Evolutionary conservation across 371 early-diverging fungal genomes (phyloP), one percentile per base, ranked within the genome.

Genomic region (Lichtheimia ramosa): DNA sequence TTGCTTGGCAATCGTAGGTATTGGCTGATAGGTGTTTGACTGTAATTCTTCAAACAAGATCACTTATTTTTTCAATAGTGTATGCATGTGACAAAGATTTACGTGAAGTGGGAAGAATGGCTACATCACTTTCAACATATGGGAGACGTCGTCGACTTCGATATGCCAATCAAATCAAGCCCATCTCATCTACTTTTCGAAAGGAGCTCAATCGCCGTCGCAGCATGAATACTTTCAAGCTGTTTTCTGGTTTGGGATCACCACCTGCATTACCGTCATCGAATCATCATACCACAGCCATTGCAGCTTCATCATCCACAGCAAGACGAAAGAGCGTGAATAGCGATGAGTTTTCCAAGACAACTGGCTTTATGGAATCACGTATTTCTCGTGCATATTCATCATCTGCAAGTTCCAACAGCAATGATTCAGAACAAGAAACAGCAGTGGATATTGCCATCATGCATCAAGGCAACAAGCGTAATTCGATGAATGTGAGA

Each of bases 1-100:
- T 51, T 62, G 15, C 51, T 62, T 39, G 56, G 56, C n/a, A 62
- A 62, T 43, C 52, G 62, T 62, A 55, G 43, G 62, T 55, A 18
- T n/a, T 46, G 46, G 46, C 18, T 18, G 34, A 34, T 34, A 10
- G 10, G 34, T 34, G 16, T 14, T 7, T n/a, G n/a, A 43, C 14
- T 2, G 2, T 16, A 15, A 21, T 3, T 10, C 2, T 8, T 34
- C 6, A 34, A 53, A 7, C 25, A 13, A 53, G 23, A 39, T 46
- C 46, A 21, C 21, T 46, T 46, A 46, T 0, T 12, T 46, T 21
- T 2, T 46, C 46, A 1, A 46, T 50, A 62, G 62, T 62, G 6
- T 42, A 50, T 54, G 62, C 55, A 12, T 62, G 62, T 10, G 56
- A 62, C 48, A 54, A 43, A 15, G 56, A 54, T 49, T 51, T 62